phyloP scores from a whole-genome alignment of 352 stramenopile genomes.

The Proteromonas lacertae region DNA sequence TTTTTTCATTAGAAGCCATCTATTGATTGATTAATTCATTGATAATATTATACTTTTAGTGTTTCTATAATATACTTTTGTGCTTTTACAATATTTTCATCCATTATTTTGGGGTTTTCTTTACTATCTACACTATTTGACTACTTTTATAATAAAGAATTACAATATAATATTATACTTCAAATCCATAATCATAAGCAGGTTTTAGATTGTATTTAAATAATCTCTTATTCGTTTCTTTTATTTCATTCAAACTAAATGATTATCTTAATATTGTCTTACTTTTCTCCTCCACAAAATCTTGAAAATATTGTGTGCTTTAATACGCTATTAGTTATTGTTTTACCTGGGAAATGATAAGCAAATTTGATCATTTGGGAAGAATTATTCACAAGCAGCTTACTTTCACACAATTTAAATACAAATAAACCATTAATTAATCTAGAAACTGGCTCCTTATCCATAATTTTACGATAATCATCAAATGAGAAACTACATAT shows the following conservation, averaged over 20 bases:
- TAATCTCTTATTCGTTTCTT: slow-evolving; percentile 16
- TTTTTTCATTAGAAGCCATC: no score
- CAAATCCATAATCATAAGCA: slow-evolving; percentile 1
- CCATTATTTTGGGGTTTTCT: slow-evolving; percentile 60
- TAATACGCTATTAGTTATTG: slow-evolving; percentile 43
- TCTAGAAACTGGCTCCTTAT: no score
- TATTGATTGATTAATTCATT: no score
- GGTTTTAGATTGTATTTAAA: background rate
- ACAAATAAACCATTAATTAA: no score
- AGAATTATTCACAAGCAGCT: slow-evolving; percentile 39
- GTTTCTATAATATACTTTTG: no score
- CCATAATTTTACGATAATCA: no score
- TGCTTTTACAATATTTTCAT: slow-evolving; percentile 53
- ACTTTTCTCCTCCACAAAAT: slow-evolving; percentile 70
- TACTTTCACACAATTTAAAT: slow-evolving; percentile 41
- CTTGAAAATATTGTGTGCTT: slow-evolving; percentile 73
- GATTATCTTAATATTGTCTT: slow-evolving; percentile 33
- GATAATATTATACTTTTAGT: no score
- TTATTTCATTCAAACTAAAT: slow-evolving; percentile 58
- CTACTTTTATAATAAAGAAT: slow-evolving; percentile 53
- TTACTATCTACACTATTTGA: slow-evolving; percentile 52
- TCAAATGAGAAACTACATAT: no score
- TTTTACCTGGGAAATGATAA: slow-evolving; percentile 31
- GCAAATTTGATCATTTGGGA: slow-evolving; percentile 32
- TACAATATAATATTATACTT: slow-evolving; percentile 80